Conservation (phyloP, 371 early-diverging fungal genomes). For the Rhizomucor miehei region DNA sequence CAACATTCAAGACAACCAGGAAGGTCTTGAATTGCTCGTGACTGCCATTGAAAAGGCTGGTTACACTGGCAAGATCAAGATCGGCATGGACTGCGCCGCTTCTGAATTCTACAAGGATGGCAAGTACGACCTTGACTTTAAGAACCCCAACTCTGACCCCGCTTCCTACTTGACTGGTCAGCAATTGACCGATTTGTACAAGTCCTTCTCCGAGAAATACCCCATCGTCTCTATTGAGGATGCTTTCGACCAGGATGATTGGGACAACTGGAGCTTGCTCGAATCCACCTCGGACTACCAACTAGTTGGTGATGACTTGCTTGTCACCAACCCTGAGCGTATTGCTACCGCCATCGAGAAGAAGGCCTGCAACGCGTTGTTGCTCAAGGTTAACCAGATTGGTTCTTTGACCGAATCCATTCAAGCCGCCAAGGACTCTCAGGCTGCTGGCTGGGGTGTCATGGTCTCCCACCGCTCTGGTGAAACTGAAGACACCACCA, state of each 20-base stretch:
- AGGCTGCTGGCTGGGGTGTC: conserved; percentile 92
- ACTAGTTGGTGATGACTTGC: conserved; percentile 98
- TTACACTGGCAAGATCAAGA: conserved; percentile 92
- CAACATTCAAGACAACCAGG: conserved; percentile 95
- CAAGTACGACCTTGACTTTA: conserved; percentile 97
- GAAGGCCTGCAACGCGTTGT: conserved; percentile 93
- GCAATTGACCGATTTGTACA: conserved; percentile 85
- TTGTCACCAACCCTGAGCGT: conserved; percentile 97
- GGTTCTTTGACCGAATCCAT: conserved; percentile 98
- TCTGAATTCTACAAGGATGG: conserved; percentile 96
- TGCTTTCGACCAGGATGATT: conserved; percentile 99
- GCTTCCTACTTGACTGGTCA: conserved; percentile 72
- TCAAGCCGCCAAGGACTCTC: conserved; percentile 67
- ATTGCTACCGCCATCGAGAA: conserved; percentile 89
- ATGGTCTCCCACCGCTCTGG: conserved; percentile 99
- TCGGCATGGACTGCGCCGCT: conserved; percentile 99
- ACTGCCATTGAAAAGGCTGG: conserved; percentile 91
- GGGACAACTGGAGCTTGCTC: conserved; percentile 88
- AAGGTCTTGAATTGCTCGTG: conserved; percentile 93
- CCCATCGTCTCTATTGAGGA: conserved; percentile 98
- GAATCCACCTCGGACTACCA: conserved; percentile 68
- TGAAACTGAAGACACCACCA: conserved; percentile 99
- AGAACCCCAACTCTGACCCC: conserved; percentile 85
- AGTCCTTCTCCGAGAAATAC: conserved; percentile 82
- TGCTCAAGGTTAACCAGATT: conserved; percentile 99